Percentiles rank a stretch among this genome's conserved stretches.
These are phyloP conservation scores for Scedosporium aurantiacum DNA, from an alignment of 2,329 filamentous ascomycete genomes.

Conservation along the genomic window DNA sequence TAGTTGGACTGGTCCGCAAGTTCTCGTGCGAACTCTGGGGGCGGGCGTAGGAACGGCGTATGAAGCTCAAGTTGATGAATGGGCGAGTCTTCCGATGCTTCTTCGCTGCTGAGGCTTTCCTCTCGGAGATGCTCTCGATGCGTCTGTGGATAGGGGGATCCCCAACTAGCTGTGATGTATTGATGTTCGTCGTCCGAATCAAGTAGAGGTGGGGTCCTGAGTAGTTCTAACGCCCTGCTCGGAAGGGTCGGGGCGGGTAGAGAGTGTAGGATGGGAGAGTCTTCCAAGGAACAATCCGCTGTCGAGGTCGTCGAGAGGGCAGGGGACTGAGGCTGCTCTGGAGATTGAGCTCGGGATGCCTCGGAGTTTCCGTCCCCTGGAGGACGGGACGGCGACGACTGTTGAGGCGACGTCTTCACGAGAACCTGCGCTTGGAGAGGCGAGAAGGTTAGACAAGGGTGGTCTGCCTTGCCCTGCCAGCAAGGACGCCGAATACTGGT, in stretches of 20 bases:
- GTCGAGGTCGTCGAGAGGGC: slow-evolving; percentile 53
- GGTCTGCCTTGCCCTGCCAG: slow-evolving; percentile 12
- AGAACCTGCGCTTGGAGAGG: slow-evolving; percentile 12
- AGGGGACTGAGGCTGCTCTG: slow-evolving; percentile 38
- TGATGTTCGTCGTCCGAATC: slow-evolving; percentile 22
- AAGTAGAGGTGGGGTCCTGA: slow-evolving; percentile 3
- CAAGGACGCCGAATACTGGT: slow-evolving; percentile 15
- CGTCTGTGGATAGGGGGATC: slow-evolving; percentile 72
- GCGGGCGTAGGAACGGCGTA: slow-evolving; percentile 51
- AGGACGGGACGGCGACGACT: slow-evolving; percentile 43
- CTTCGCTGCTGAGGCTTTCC: slow-evolving; percentile 45
- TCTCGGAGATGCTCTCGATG: slow-evolving; percentile 38
- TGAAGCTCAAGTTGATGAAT: slow-evolving; percentile 51
- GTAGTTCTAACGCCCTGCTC: slow-evolving; percentile 10
- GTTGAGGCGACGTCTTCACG: slow-evolving; percentile 46
- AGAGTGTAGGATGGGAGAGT: slow-evolving; percentile 46
- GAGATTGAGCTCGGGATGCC: slow-evolving; percentile 15
- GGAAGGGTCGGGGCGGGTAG: slow-evolving; percentile 36
- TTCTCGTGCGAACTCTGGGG: slow-evolving; percentile 29
- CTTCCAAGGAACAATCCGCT: slow-evolving; percentile 44
- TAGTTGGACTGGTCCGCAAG: slow-evolving; percentile 11
- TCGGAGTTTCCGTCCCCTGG: slow-evolving; percentile 44
- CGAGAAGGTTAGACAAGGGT: slow-evolving; percentile 13
- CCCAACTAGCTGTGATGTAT: slow-evolving; percentile 73
- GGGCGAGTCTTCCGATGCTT: slow-evolving; percentile 47